Conservation (phyloP, 2,329 filamentous ascomycete genomes). For the Trichophyton rubrum region DNA sequence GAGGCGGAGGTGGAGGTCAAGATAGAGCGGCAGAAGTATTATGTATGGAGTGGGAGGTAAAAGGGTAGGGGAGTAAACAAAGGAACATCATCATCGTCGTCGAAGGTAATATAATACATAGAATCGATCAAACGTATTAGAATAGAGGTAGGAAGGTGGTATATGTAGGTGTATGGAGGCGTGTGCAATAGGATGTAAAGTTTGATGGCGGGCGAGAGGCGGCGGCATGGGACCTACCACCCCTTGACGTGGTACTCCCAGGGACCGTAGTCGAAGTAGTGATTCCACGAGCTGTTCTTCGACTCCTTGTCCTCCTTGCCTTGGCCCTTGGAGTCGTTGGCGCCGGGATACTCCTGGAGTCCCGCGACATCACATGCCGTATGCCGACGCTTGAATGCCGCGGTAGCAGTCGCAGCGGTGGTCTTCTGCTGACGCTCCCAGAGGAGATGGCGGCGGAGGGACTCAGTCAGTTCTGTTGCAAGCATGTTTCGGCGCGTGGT, state of each 20-base stretch:
- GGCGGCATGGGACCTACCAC: constrained; percentile 46
- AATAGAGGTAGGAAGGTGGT: not conserved
- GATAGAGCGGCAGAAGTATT: not conserved
- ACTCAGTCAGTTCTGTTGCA: constrained; percentile 84
- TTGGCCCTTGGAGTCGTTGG: constrained; percentile 38
- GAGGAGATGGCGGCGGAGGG: constrained; percentile 76
- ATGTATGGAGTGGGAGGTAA: not conserved
- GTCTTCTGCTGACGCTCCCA: constrained; percentile 95
- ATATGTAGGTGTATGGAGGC: not conserved
- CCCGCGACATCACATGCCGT: constrained; percentile 86
- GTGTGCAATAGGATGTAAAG: not conserved
- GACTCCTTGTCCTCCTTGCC: constrained; percentile 44
- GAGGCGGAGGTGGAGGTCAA: no score
- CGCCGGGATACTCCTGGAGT: constrained; percentile 66
- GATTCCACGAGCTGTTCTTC: constrained; percentile 66
- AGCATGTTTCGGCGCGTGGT: constrained; percentile 94
- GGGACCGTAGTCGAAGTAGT: constrained; percentile 74
- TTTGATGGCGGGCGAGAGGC: not conserved
- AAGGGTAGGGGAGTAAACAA: not conserved
- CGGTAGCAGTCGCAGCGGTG: constrained; percentile 51
- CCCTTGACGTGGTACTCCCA: constrained; percentile 75
- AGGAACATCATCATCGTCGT: constrained; percentile 3
- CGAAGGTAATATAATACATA: constrained; percentile 2
- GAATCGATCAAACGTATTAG: not conserved
- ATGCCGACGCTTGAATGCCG: constrained; percentile 77